Percentiles rank a stretch among this genome's conserved stretches.
phyloP scores from a whole-genome alignment of 1,284 basidiomycete genomes.

The Cryptococcus sp. region DNA sequence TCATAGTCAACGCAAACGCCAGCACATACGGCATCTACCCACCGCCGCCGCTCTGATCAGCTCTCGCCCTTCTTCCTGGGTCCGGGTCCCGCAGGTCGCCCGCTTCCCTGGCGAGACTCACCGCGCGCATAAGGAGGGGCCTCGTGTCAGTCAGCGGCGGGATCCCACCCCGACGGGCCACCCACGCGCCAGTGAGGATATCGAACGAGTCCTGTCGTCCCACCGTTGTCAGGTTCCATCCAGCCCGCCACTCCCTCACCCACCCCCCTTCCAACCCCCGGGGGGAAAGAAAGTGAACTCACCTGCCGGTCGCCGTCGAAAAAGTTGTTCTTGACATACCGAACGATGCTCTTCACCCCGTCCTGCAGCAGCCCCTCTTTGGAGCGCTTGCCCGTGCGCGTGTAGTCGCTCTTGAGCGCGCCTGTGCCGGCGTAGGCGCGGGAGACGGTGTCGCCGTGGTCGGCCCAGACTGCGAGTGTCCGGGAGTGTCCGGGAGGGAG shows the following conservation, averaged over 20 bases:
- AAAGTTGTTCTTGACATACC: conserved; percentile 96
- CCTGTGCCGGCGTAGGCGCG: conserved; percentile 92
- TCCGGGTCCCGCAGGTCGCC: no score
- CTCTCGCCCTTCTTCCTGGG: not conserved
- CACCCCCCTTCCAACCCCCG: no score
- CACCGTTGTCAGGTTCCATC: not conserved
- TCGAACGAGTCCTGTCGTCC: conserved; percentile 78
- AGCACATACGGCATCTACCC: conserved; percentile 77
- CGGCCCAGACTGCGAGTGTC: conserved; percentile 77
- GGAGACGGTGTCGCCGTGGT: conserved; percentile 90
- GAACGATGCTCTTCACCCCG: conserved; percentile 76
- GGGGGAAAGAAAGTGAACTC: conserved; percentile 31
- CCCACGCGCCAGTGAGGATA: conserved; percentile 87
- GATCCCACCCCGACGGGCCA: conserved; percentile 65
- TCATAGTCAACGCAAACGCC: conserved; percentile 79
- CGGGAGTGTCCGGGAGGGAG: no score
- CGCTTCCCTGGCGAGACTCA: conserved; percentile 54
- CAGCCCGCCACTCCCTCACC: not conserved
- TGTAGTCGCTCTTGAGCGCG: conserved; percentile 96
- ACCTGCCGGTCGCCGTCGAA: conserved; percentile 90
- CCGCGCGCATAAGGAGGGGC: conserved; percentile 74
- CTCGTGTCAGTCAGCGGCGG: conserved; percentile 73
- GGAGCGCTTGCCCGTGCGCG: conserved; percentile 85
- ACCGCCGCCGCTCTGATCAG: not conserved
- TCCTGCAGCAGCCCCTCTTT: conserved; percentile 77